A percentile compares a stretch with the other conserved stretches of the same genome.
phyloP scores from a whole-genome alignment of 1,284 basidiomycete species.

The Kwoniella shivajii region DNA sequence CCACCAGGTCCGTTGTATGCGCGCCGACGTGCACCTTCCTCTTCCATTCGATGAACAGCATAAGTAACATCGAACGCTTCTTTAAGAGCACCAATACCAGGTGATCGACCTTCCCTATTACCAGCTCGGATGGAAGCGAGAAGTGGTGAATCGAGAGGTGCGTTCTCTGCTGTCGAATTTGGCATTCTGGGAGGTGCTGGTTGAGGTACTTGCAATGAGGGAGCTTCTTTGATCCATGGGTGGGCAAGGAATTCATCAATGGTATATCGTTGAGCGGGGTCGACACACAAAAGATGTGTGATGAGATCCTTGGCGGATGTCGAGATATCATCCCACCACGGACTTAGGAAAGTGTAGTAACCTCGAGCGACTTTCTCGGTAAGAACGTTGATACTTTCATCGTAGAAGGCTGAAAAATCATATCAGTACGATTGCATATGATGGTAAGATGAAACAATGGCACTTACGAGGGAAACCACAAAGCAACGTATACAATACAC shows the following conservation, averaged over 20 bases:
- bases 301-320: conserved; percentile 90
- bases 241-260: conserved; percentile 98
- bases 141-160: conserved; percentile 87
- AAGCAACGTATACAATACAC: conserved; percentile 96
- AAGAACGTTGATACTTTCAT: conserved; percentile 96
- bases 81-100: conserved; percentile 87
- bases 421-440: conserved; percentile 12
- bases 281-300: conserved; percentile 90
- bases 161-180: conserved; percentile 45
- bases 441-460: not conserved
- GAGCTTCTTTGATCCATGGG: conserved; percentile 70
- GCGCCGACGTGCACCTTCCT: conserved; percentile 84
- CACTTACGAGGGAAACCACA: conserved; percentile 83
- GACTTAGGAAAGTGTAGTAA: conserved; percentile 96
- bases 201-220: conserved; percentile 61
- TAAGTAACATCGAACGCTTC: conserved; percentile 99
- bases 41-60: conserved; percentile 98
- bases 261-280: conserved; percentile 91
- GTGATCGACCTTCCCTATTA: conserved; percentile 76
- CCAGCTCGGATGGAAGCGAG: conserved; percentile 76
- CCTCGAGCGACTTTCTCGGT: conserved; percentile 98
- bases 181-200: conserved; percentile 64
- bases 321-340: conserved; percentile 99
- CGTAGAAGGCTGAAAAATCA: conserved; percentile 74
- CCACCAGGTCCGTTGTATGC: conserved; percentile 76